phyloP scores from a whole-genome alignment of 2,329 filamentous ascomycete species.

The Arachnomyces sp. region DNA sequence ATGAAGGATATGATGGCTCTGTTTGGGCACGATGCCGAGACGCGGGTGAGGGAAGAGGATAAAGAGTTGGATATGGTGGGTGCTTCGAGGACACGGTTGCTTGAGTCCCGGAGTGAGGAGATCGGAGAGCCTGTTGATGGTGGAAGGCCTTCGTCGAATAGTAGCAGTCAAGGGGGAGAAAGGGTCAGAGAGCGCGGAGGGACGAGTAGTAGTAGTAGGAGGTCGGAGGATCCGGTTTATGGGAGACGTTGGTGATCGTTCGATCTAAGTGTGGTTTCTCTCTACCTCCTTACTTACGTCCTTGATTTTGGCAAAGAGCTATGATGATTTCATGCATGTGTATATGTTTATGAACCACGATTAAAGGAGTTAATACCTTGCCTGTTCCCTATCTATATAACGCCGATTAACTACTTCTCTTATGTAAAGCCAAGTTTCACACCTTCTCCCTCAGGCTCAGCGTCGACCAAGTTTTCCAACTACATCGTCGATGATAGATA shows the following conservation, averaged over 20 bases:
- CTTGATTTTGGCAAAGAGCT: not conserved
- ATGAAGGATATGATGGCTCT: constrained; percentile 90
- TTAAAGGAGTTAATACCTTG: too few relatives aligned
- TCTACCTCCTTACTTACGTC: not conserved
- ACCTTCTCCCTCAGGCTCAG: too few relatives aligned
- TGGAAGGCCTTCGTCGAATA: not conserved
- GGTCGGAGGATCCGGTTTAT: constrained; percentile 21
- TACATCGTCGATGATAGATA: too few relatives aligned
- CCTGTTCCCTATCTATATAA: too few relatives aligned
- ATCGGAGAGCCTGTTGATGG: constrained; percentile 1
- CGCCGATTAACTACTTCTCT: too few relatives aligned
- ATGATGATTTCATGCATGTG: not conserved
- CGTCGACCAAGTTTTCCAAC: too few relatives aligned
- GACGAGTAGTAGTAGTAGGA: constrained; percentile 7
- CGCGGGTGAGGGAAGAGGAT: constrained; percentile 38
- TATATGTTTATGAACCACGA: not conserved
- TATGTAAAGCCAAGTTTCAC: too few relatives aligned
- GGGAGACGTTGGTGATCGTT: constrained; percentile 20
- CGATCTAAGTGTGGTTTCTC: not conserved
- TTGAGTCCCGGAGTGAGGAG: constrained; percentile 1
- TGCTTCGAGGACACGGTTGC: constrained; percentile 4
- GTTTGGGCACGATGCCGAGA: constrained; percentile 65
- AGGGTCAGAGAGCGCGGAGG: not conserved
- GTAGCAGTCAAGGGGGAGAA: not conserved
- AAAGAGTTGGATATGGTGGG: constrained; percentile 12